phyloP scores from a whole-genome alignment of 2,329 filamentous ascomycete genomes.

The Pseudocercospora eumusae region DNA sequence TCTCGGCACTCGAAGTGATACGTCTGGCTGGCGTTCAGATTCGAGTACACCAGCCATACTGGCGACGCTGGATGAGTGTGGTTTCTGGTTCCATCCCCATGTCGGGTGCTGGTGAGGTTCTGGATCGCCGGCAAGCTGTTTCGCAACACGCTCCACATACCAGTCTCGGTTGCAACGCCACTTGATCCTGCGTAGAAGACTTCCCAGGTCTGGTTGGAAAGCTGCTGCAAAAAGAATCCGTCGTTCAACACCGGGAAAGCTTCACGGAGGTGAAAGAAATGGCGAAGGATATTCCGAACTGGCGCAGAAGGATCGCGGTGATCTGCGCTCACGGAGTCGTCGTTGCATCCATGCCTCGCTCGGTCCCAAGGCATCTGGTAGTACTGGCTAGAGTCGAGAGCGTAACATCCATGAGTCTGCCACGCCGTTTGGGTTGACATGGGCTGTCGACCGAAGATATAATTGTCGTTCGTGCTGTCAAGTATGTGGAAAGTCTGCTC shows the following conservation, averaged over 20 bases:
- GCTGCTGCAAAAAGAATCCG: slow-evolving; percentile 55
- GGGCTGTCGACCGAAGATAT: slow-evolving; percentile 64
- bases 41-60: slow-evolving; percentile 55
- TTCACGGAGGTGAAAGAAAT: slow-evolving; percentile 61
- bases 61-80: slow-evolving; percentile 36
- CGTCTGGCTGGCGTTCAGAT: slow-evolving; percentile 48
- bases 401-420: slow-evolving; percentile 64
- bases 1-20: slow-evolving; percentile 61
- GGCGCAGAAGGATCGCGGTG: slow-evolving; percentile 63
- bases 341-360: slow-evolving; percentile 56
- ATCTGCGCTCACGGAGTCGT: slow-evolving; percentile 58
- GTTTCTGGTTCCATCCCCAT: slow-evolving; percentile 36
- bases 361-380: slow-evolving; percentile 57
- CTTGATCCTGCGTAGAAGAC: slow-evolving; percentile 54
- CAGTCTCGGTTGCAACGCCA: slow-evolving; percentile 55
- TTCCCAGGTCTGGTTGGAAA: slow-evolving; percentile 57
- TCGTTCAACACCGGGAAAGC: slow-evolving; percentile 60
- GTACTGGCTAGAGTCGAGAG: slow-evolving; percentile 56
- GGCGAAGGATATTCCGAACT: slow-evolving; percentile 60
- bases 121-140: slow-evolving; percentile 50
- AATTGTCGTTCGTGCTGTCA: slow-evolving; percentile 63
- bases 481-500: slow-evolving; percentile 64
- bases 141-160: slow-evolving; percentile 62
- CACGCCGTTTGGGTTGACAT: slow-evolving; percentile 62
- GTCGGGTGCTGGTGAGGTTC: slow-evolving; percentile 45